These are phyloP conservation scores for Talaromyces funiculosus DNA, from an alignment of 2,329 filamentous ascomycete genomes.

Conservation along the genomic window DNA sequence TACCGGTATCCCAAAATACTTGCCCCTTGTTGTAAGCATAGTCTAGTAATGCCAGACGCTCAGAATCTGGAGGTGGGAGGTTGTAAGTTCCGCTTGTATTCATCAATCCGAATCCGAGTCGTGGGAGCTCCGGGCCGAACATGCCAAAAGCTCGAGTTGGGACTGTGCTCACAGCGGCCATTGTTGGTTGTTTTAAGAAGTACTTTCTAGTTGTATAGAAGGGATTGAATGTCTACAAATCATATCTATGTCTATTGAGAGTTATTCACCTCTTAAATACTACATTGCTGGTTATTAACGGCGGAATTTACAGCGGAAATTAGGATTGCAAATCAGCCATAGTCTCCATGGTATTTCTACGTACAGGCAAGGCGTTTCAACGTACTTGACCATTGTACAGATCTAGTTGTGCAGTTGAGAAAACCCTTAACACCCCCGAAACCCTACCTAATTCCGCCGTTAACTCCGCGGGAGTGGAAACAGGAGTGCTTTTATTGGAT, in stretches of 20 bases:
- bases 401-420: not conserved
- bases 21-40: conserved; percentile 37
- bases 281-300: not conserved
- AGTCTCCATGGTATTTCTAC: not conserved
- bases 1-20: conserved; percentile 35
- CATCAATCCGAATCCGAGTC: conserved; percentile 16
- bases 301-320: conserved; percentile 1
- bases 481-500: not conserved
- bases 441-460: not conserved
- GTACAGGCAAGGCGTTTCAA: not conserved
- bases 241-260: not conserved
- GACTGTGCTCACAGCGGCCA: not conserved
- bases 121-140: conserved; percentile 17
- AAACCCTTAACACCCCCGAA: not conserved
- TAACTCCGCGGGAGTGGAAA: not conserved
- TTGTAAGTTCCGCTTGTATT: conserved; percentile 21
- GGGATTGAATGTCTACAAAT: not conserved
- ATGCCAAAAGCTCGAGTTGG: conserved; percentile 16
- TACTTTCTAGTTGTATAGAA: not conserved
- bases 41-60: conserved; percentile 39
- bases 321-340: not conserved
- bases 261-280: not conserved
- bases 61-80: conserved; percentile 29
- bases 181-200: not conserved
- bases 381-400: not conserved